These are phyloP conservation scores for Mesembryanthemum crystallinum DNA, from an alignment of 148 eudicot genomes.

Conservation along the genomic window DNA sequence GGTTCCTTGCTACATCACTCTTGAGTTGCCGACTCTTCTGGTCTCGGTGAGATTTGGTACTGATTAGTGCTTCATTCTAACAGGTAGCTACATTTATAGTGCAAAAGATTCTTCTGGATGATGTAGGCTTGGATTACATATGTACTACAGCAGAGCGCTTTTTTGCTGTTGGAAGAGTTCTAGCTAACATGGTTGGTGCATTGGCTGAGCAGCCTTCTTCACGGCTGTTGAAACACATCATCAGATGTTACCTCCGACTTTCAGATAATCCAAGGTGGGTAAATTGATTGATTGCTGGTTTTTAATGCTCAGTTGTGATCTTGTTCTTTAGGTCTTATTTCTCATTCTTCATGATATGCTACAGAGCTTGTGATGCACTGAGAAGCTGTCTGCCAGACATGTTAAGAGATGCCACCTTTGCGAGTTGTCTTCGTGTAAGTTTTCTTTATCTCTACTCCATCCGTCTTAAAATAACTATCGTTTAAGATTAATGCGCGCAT, in stretches of 20 bases:
- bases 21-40: background rate
- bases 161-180: constrained; percentile 89
- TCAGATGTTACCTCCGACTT: constrained; percentile 86
- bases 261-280: constrained; percentile 81
- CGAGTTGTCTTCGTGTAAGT: constrained; percentile 74
- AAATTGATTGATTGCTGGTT: background rate
- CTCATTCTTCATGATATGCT: constrained; percentile 2
- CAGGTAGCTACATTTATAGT: constrained; percentile 99
- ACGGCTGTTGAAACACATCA: constrained; percentile 82
- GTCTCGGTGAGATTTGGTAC: background rate
- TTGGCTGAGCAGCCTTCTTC: constrained; percentile 91
- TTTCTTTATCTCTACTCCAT: background rate
- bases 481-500: too few relatives aligned
- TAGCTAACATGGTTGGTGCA: constrained; percentile 87
- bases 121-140: constrained; percentile 96
- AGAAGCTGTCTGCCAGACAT: constrained; percentile 81
- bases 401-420: constrained; percentile 77
- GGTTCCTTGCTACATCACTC: background rate
- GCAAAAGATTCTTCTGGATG: constrained; percentile 89
- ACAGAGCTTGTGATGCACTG: constrained; percentile 94
- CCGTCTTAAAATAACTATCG: too few relatives aligned
- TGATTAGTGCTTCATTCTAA: constrained; percentile 13
- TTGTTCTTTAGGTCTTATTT: constrained; percentile 6
- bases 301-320: background rate
- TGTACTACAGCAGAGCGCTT: constrained; percentile 98